Conservation (phyloP, 352 stramenopile species). For the Saprolegnia diclina region DNA sequence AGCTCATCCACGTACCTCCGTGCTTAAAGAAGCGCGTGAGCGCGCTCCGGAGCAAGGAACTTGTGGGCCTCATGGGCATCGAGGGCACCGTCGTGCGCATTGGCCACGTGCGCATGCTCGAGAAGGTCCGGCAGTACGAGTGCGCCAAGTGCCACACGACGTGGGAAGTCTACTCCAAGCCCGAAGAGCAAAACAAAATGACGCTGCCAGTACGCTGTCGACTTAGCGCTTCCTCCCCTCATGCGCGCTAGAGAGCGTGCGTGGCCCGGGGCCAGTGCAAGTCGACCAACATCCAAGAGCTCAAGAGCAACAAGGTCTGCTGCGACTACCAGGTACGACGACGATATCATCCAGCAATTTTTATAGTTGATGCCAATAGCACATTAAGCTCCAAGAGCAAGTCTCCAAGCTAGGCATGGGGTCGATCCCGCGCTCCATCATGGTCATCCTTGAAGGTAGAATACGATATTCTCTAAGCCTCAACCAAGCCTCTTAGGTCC, state of each 20-base stretch:
- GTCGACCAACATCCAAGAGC: constrained; percentile 33
- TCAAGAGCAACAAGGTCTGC: constrained; percentile 38
- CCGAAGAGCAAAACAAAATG: constrained; percentile 26
- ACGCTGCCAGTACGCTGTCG: constrained; percentile 10
- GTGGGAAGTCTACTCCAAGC: constrained; percentile 26
- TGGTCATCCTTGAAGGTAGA: constrained; percentile 91
- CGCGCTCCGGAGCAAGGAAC: constrained; percentile 24
- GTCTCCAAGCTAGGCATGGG: constrained; percentile 87
- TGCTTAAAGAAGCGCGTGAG: constrained; percentile 27
- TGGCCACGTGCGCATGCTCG: constrained; percentile 18
- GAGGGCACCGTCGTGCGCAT: constrained; percentile 26
- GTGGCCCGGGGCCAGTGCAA: constrained; percentile 20
- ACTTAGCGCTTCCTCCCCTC: neutral
- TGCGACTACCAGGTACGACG: constrained; percentile 56
- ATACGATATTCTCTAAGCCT: neutral
- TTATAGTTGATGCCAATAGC: too few species aligned
- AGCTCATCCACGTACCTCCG: constrained; percentile 21
- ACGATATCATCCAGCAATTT: neutral
- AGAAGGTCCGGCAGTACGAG: constrained; percentile 27
- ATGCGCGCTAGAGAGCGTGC: constrained; percentile 20
- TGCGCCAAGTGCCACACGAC: constrained; percentile 26
- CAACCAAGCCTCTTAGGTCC: constrained; percentile 28
- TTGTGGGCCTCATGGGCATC: constrained; percentile 22
- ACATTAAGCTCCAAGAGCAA: constrained; percentile 96
- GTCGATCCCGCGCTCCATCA: constrained; percentile 89